Conservation (phyloP, 176 grass and related monocot species). For the Ensete ventricosum region DNA sequence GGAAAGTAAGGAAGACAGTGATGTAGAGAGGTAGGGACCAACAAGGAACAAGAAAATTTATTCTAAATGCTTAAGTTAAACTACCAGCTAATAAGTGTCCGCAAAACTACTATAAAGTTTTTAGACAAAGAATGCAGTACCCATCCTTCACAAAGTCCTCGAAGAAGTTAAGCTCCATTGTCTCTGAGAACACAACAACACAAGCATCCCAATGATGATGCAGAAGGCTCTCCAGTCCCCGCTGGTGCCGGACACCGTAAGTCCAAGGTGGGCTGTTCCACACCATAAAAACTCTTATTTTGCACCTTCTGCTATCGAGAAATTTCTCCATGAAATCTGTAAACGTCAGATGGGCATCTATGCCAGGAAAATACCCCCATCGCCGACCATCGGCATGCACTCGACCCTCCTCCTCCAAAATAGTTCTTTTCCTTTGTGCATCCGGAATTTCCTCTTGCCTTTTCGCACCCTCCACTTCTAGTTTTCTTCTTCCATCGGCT, state of each 20-base stretch:
- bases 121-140: slow-evolving; percentile 31
- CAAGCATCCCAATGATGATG: slow-evolving; percentile 63
- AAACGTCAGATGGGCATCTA: slow-evolving; percentile 62
- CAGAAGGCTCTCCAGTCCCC: slow-evolving; percentile 83
- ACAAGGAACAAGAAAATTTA: neutral
- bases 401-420: slow-evolving; percentile 15
- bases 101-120: neutral
- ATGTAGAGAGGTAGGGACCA: neutral
- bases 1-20: neutral
- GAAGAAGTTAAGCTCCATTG: slow-evolving; percentile 66
- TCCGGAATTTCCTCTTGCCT: slow-evolving; percentile 11
- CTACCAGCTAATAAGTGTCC: neutral
- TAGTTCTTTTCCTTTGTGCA: slow-evolving; percentile 14
- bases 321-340: slow-evolving; percentile 67
- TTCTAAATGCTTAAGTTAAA: neutral
- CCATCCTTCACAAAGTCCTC: slow-evolving; percentile 63
- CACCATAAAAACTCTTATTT: slow-evolving; percentile 78
- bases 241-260: slow-evolving; percentile 56
- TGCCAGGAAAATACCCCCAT: slow-evolving; percentile 77
- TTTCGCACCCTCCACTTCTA: slow-evolving; percentile 15
- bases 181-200: slow-evolving; percentile 62
- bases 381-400: slow-evolving; percentile 24
- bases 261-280: slow-evolving; percentile 91
- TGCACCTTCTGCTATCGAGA: slow-evolving; percentile 40
- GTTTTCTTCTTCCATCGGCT: slow-evolving; percentile 26